These are phyloP conservation scores for Pleurostoma richardsiae DNA, from an alignment of 2,329 filamentous ascomycete genomes.

Conservation along the genomic window DNA sequence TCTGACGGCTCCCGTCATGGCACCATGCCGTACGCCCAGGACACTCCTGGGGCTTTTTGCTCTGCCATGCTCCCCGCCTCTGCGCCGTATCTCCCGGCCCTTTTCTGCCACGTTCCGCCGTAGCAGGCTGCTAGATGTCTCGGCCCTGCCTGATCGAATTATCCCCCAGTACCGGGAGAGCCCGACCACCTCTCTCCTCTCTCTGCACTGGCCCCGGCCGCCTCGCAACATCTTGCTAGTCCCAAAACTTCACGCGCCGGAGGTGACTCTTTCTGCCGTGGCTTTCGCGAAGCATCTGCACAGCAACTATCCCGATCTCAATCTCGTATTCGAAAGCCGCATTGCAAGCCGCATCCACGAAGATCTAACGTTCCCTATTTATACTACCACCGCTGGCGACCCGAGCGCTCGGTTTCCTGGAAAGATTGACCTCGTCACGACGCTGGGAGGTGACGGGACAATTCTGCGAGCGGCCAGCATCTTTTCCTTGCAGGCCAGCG, in stretches of 20 bases:
- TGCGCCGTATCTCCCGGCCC: slow-evolving; percentile 16
- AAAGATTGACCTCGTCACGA: slow-evolving; percentile 85
- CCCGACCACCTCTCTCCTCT: slow-evolving; percentile 46
- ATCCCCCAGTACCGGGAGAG: slow-evolving; percentile 61
- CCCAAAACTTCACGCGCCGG: slow-evolving; percentile 51
- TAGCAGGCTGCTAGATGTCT: slow-evolving; percentile 43
- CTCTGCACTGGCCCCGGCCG: slow-evolving; percentile 48
- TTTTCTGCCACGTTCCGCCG: slow-evolving; percentile 44
- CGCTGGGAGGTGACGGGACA: slow-evolving; percentile 89
- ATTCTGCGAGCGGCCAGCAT: slow-evolving; percentile 81
- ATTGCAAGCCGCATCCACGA: slow-evolving; percentile 69
- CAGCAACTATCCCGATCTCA: slow-evolving; percentile 72
- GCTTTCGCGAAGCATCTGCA: slow-evolving; percentile 67
- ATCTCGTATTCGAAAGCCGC: slow-evolving; percentile 76
- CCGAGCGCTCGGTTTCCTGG: slow-evolving; percentile 53
- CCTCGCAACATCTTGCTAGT: slow-evolving; percentile 54
- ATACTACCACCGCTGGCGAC: slow-evolving; percentile 45
- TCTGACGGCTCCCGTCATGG: too few species aligned
- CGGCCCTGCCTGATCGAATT: slow-evolving; percentile 47
- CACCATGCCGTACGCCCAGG: too few species aligned
- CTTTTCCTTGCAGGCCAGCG: slow-evolving; percentile 73
- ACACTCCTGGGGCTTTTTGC: too few species aligned
- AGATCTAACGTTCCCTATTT: slow-evolving; percentile 68
- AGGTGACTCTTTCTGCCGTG: slow-evolving; percentile 46
- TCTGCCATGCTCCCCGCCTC: not conserved